phyloP scores from a whole-genome alignment of 1,284 basidiomycete species.

The Neonothopanus nambi region DNA sequence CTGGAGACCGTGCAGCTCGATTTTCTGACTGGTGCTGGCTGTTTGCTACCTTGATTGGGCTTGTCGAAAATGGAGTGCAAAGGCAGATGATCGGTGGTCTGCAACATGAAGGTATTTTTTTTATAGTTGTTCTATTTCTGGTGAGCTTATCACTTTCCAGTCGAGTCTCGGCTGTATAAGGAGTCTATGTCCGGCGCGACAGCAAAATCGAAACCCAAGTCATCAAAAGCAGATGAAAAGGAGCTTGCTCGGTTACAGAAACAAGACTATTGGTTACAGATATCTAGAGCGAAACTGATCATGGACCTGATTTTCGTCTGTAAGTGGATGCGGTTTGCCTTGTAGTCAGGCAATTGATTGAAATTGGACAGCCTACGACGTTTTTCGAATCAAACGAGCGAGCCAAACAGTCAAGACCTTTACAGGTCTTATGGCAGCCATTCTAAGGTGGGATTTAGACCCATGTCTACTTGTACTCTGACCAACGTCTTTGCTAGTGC shows the following conservation, averaged over 20 bases:
- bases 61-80: constrained; percentile 81
- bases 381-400: constrained; percentile 56
- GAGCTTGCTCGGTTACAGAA: constrained; percentile 66
- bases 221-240: constrained; percentile 64
- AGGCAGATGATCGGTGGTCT: constrained; percentile 62
- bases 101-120: constrained; percentile 55
- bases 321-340: constrained; percentile 40
- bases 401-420: constrained; percentile 63
- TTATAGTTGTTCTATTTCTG: constrained; percentile 6
- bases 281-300: constrained; percentile 65
- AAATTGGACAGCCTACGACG: constrained; percentile 36
- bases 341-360: constrained; percentile 4
- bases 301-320: constrained; percentile 86
- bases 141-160: constrained; percentile 34
- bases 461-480: constrained; percentile 8
- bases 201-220: constrained; percentile 62
- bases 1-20: constrained; percentile 66
- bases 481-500: constrained; percentile 41
- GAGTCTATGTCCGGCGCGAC: constrained; percentile 76
- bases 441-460: constrained; percentile 58
- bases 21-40: constrained; percentile 86
- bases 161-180: constrained; percentile 67
- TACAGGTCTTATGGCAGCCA: constrained; percentile 64
- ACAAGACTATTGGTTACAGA: constrained; percentile 74
- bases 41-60: constrained; percentile 68